phyloP scores from a whole-genome alignment of 2,329 filamentous ascomycete genomes.

The Thelonectria blattea region DNA sequence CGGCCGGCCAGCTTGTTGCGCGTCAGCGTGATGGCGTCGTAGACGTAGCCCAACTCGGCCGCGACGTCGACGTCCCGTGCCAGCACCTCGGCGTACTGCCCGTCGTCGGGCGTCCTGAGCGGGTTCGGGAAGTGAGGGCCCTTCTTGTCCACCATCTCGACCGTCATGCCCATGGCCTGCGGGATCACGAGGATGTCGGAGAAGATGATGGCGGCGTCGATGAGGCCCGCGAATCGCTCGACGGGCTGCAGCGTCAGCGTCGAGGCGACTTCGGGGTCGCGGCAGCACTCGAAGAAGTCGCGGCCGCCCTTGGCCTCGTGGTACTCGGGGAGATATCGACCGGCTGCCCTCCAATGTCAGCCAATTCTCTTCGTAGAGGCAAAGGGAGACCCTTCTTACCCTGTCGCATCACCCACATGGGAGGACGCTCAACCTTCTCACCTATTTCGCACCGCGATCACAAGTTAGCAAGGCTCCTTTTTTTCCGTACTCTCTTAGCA shows the following conservation, averaged over 20 bases:
- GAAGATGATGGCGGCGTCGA: conserved; percentile 98
- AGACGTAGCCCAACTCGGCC: conserved; percentile 89
- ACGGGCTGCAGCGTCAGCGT: conserved; percentile 94
- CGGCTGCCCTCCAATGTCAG: conserved; percentile 62
- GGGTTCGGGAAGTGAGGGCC: conserved; percentile 93
- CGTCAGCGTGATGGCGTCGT: conserved; percentile 91
- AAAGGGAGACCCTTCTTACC: conserved; percentile 57
- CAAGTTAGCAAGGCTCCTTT: conserved; percentile 30
- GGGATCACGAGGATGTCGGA: conserved; percentile 98
- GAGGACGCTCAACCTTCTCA: conserved; percentile 87
- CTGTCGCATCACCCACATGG: conserved; percentile 99
- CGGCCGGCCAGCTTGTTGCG: conserved; percentile 84
- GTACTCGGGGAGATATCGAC: conserved; percentile 96
- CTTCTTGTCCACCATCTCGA: conserved; percentile 98
- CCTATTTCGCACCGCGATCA: conserved; percentile 56
- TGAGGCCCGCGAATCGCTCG: conserved; percentile 85
- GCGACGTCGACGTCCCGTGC: conserved; percentile 81
- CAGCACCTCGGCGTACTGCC: conserved; percentile 81
- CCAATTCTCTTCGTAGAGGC: neutral
- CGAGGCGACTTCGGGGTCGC: conserved; percentile 88
- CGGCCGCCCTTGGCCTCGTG: conserved; percentile 88
- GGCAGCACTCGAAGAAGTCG: conserved; percentile 98
- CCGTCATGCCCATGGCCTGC: conserved; percentile 97
- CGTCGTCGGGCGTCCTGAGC: conserved; percentile 77
- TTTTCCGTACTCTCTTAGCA: conserved; percentile 4